Evolutionary conservation across 495 filamentous ascomycete genomes (phyloP).

Genomic region (Acidomyces sp.): DNA sequence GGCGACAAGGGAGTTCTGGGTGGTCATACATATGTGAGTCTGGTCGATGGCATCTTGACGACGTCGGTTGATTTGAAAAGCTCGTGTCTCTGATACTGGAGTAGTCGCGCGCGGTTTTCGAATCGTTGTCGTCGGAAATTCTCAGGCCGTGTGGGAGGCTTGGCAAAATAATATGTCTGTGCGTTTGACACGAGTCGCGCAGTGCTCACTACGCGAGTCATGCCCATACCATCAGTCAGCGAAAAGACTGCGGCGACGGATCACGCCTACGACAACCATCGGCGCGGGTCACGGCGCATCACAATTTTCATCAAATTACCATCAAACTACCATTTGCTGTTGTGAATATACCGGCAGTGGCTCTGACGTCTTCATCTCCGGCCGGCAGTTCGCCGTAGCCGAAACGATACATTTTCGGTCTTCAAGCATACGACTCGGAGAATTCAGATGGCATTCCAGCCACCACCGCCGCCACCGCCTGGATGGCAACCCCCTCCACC

Average conservation of each 20-base stretch:
- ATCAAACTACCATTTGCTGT: background rate
- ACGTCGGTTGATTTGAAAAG: slow-evolving; percentile 31
- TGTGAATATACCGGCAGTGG: slow-evolving; percentile 1
- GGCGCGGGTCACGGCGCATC: slow-evolving; percentile 17
- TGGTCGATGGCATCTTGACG: slow-evolving; percentile 53
- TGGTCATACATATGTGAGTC: slow-evolving; percentile 59
- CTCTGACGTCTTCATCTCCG: background rate
- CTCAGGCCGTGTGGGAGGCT: too few relatives aligned
- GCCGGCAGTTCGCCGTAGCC: slow-evolving; percentile 19
- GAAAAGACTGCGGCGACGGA: background rate
- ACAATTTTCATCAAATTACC: background rate
- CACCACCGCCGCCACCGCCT: slow-evolving; percentile 48
- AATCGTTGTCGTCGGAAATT: background rate
- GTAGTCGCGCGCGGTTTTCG: too few relatives aligned
- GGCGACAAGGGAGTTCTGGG: background rate
- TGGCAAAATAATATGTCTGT: too few relatives aligned
- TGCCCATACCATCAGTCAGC: too few relatives aligned
- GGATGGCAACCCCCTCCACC: slow-evolving; percentile 55
- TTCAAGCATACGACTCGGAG: too few relatives aligned
- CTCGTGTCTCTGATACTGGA: too few relatives aligned
- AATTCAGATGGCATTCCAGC: slow-evolving; percentile 63
- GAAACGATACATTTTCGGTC: too few relatives aligned
- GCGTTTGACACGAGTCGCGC: too few relatives aligned
- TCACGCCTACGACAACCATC: background rate
- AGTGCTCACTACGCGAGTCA: too few relatives aligned